Percentiles rank a stretch among this genome's conserved stretches.
These are phyloP conservation scores for Aspergillus hancockii DNA, from an alignment of 495 filamentous ascomycete genomes.

Conservation along the genomic window DNA sequence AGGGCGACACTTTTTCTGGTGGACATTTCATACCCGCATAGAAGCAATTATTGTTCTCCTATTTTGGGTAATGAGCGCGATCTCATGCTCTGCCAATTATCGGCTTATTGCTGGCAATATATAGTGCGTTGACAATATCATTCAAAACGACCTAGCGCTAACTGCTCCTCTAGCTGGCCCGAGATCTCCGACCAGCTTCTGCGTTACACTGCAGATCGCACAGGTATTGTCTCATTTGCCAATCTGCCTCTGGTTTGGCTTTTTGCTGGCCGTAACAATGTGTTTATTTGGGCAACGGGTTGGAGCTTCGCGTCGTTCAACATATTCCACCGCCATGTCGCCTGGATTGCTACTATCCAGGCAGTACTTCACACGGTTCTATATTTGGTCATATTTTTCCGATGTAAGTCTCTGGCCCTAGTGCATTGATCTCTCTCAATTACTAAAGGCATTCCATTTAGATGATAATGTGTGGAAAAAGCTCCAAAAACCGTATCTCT, in stretches of 20 bases:
- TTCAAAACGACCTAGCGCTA: constrained; percentile 5
- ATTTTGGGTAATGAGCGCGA: constrained; percentile 43
- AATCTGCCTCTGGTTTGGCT: constrained; percentile 54
- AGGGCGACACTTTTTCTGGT: constrained; percentile 33
- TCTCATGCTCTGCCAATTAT: constrained; percentile 40
- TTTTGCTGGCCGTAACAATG: constrained; percentile 56
- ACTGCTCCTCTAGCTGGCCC: constrained; percentile 33
- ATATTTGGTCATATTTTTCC: constrained; percentile 34
- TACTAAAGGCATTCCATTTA: constrained; percentile 8
- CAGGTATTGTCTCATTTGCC: constrained; percentile 52
- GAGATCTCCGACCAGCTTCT: constrained; percentile 32
- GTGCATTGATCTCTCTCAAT: not conserved
- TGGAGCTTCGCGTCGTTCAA: constrained; percentile 57
- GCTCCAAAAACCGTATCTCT: constrained; percentile 33
- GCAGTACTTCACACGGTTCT: constrained; percentile 46
- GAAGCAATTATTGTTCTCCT: constrained; percentile 38
- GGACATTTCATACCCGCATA: constrained; percentile 41
- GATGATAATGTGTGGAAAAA: constrained; percentile 33
- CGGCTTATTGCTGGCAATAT: constrained; percentile 36
- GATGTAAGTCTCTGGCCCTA: constrained; percentile 22
- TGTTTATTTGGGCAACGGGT: constrained; percentile 55
- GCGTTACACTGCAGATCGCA: constrained; percentile 51
- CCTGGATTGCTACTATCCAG: constrained; percentile 53
- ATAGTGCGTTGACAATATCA: constrained; percentile 32
- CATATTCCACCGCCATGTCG: constrained; percentile 58